A percentile compares a stretch with the other conserved stretches of the same genome.
phyloP scores from a whole-genome alignment of 768 basidiomycete species.

The Sutorius australiensis region DNA sequence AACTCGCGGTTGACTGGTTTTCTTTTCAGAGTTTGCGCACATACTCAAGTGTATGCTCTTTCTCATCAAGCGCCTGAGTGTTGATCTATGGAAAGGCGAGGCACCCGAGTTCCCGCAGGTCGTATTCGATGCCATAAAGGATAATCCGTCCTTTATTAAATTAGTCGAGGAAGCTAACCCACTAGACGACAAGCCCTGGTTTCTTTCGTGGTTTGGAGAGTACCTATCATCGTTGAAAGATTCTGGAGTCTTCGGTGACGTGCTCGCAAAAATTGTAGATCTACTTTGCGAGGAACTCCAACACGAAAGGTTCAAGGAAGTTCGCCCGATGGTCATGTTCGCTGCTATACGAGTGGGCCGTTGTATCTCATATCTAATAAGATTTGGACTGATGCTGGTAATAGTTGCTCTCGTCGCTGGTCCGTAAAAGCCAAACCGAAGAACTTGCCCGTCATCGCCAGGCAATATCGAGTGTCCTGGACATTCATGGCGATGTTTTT shows the following conservation, averaged over 20 bases:
- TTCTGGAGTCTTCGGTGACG: constrained; percentile 49
- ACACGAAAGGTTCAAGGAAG: constrained; percentile 62
- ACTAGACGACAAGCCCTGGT: constrained; percentile 40
- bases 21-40: constrained; percentile 50
- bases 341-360: constrained; percentile 60
- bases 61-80: constrained; percentile 54
- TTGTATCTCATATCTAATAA: constrained; percentile 1
- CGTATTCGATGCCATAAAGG: constrained; percentile 79
- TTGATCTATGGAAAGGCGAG: constrained; percentile 66
- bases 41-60: constrained; percentile 57
- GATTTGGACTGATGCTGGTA: constrained; percentile 5
- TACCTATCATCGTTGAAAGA: constrained; percentile 56
- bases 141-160: constrained; percentile 58
- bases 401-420: constrained; percentile 34
- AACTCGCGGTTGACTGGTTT: constrained; percentile 1
- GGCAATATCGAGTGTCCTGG: constrained; percentile 38
- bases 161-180: constrained; percentile 38
- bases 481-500: constrained; percentile 50
- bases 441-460: constrained; percentile 25
- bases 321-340: constrained; percentile 58
- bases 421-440: constrained; percentile 32
- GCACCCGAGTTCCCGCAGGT: constrained; percentile 70
- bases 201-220: constrained; percentile 62
- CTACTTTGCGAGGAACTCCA: constrained; percentile 81
- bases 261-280: constrained; percentile 68